Conservation (phyloP, 805 yeast species). For the Starmerella asiatica region DNA sequence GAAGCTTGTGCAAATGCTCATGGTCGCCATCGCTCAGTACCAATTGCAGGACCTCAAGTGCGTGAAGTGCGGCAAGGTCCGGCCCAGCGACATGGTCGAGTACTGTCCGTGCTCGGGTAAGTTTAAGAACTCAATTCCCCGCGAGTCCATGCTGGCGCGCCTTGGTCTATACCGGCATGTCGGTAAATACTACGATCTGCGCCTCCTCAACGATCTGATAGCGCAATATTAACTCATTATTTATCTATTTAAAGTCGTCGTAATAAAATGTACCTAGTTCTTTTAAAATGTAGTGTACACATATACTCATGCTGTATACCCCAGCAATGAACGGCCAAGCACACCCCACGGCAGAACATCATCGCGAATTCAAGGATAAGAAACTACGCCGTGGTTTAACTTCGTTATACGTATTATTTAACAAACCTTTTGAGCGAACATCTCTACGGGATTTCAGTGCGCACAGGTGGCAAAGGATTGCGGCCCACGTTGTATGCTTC, state of each 20-base stretch:
- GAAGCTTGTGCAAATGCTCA: constrained; percentile 51
- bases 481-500: too few species aligned
- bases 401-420: too few species aligned
- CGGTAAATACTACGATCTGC: constrained; percentile 46
- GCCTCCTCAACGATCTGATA: constrained; percentile 33
- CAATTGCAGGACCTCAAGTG: constrained; percentile 74
- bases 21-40: constrained; percentile 43
- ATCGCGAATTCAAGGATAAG: too few species aligned
- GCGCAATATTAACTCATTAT: constrained; percentile 6
- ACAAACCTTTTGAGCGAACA: too few species aligned
- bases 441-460: too few species aligned
- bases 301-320: too few species aligned
- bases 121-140: constrained; percentile 9
- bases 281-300: too few species aligned
- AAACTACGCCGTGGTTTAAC: too few species aligned
- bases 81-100: constrained; percentile 52
- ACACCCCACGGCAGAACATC: too few species aligned
- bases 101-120: constrained; percentile 80
- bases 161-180: constrained; percentile 43
- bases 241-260: not conserved
- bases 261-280: too few species aligned
- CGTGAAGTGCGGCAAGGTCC: constrained; percentile 54
- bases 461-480: too few species aligned
- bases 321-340: too few species aligned
- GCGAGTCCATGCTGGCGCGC: constrained; percentile 29